Percentiles rank a stretch among this genome's conserved stretches.
phyloP scores from a whole-genome alignment of 306 rosid genomes.

The Fagus crenata region DNA sequence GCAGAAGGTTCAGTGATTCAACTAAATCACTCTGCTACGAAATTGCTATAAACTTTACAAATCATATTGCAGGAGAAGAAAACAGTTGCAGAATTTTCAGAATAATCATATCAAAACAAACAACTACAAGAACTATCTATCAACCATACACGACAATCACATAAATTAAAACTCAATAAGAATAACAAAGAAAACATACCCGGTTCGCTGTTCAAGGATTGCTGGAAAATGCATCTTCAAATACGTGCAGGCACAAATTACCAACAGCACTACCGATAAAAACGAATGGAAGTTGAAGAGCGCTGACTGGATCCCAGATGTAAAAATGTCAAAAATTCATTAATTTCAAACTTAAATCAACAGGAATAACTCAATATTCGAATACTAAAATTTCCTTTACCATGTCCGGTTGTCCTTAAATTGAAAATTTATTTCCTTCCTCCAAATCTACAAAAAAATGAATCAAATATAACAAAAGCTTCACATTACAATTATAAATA shows the following conservation, averaged over 20 bases:
- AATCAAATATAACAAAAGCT: too few species aligned
- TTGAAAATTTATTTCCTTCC: conserved; percentile 28
- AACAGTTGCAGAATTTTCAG: neutral
- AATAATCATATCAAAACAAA: neutral
- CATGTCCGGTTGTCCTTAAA: conserved; percentile 9
- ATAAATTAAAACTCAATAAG: neutral
- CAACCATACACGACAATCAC: neutral
- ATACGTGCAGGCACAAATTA: conserved; percentile 51
- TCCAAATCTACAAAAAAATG: conserved; percentile 11
- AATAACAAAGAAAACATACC: conserved; percentile 30
- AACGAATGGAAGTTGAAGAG: conserved; percentile 57
- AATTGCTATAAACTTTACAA: neutral
- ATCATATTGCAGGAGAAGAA: neutral
- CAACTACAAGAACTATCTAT: neutral
- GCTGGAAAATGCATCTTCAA: conserved; percentile 58
- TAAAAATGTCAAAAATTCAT: conserved; percentile 23
- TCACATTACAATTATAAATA: too few species aligned
- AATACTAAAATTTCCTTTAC: conserved; percentile 17
- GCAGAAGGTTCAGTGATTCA: neutral
- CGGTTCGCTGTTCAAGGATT: conserved; percentile 48
- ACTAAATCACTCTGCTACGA: neutral
- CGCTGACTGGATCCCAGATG: conserved; percentile 43
- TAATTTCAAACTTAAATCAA: neutral
- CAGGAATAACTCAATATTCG: neutral
- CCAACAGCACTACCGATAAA: conserved; percentile 49